Percentiles rank a stretch among this genome's conserved stretches.
Evolutionary conservation across 2,329 filamentous ascomycete species (phyloP).

Genomic region (Camillea tinctor): DNA sequence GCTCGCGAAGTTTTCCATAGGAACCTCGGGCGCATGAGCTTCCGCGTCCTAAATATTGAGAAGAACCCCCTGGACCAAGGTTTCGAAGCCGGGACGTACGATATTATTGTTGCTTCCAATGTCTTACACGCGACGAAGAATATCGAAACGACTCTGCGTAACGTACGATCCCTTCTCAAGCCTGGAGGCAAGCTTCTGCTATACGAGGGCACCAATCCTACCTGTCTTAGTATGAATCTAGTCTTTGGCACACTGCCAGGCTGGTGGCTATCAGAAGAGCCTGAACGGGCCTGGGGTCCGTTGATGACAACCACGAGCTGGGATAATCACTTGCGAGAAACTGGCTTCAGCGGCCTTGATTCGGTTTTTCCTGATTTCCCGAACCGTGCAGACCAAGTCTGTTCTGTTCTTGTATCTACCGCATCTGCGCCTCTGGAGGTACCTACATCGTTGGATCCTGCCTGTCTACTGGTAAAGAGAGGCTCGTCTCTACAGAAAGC

Average conservation of each 20-base stretch:
- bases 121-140: slow-evolving; percentile 23
- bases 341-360: slow-evolving; percentile 21
- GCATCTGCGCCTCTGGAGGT: slow-evolving; percentile 3
- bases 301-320: slow-evolving; percentile 25
- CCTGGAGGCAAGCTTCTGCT: slow-evolving; percentile 20
- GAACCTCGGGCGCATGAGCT: slow-evolving; percentile 26
- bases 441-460: slow-evolving; percentile 2
- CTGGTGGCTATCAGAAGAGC: slow-evolving; percentile 37
- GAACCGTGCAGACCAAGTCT: slow-evolving; percentile 17
- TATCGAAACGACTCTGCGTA: slow-evolving; percentile 16
- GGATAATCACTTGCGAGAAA: slow-evolving; percentile 14
- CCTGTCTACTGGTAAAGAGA: slow-evolving; percentile 9
- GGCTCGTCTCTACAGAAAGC: slow-evolving; percentile 5
- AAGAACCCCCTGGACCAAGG: slow-evolving; percentile 30
- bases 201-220: slow-evolving; percentile 13
- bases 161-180: slow-evolving; percentile 22
- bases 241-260: slow-evolving; percentile 35
- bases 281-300: slow-evolving; percentile 24
- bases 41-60: slow-evolving; percentile 31
- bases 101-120: slow-evolving; percentile 30
- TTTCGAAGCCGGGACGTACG: slow-evolving; percentile 28
- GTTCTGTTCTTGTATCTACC: slow-evolving; percentile 21
- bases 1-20: slow-evolving; percentile 24
- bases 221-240: slow-evolving; percentile 12
- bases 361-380: slow-evolving; percentile 22